Percentiles rank a stretch among this genome's conserved stretches.
Evolutionary conservation across 2,329 filamentous ascomycete genomes (phyloP).

Genomic region (Phialocephala sp.): DNA sequence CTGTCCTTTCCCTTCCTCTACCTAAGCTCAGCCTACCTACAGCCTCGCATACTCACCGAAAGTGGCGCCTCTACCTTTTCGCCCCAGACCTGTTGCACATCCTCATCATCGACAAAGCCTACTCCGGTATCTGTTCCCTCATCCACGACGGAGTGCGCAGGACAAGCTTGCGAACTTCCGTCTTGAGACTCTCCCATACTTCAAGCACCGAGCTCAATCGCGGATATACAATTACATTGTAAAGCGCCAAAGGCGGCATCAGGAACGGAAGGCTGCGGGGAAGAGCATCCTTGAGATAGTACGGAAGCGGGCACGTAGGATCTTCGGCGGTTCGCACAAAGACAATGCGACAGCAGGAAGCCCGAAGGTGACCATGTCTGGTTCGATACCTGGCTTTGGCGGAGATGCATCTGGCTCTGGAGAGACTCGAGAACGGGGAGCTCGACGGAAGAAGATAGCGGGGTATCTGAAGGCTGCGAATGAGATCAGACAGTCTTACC

Average conservation of each 20-base stretch:
- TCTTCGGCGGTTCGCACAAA: slow-evolving; percentile 41
- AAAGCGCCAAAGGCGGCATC: slow-evolving; percentile 62
- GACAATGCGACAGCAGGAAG: slow-evolving; percentile 45
- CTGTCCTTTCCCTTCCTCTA: not conserved
- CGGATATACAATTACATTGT: slow-evolving; percentile 78
- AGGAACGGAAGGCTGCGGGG: slow-evolving; percentile 49
- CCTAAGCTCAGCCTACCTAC: not conserved
- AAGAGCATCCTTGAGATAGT: slow-evolving; percentile 40
- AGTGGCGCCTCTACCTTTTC: slow-evolving; percentile 38
- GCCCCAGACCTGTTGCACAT: slow-evolving; percentile 34
- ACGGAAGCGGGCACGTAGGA: slow-evolving; percentile 38
- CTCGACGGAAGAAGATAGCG: slow-evolving; percentile 79
- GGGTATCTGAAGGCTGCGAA: slow-evolving; percentile 75
- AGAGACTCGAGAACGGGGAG: slow-evolving; percentile 61
- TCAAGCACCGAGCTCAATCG: slow-evolving; percentile 75
- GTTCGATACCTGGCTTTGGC: slow-evolving; percentile 43
- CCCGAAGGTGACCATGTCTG: slow-evolving; percentile 40
- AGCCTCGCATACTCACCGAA: slow-evolving; percentile 27
- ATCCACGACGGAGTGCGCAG: slow-evolving; percentile 66
- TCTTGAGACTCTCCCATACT: slow-evolving; percentile 73
- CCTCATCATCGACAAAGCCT: slow-evolving; percentile 55
- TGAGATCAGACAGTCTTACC: slow-evolving; percentile 71
- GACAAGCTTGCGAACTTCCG: slow-evolving; percentile 71
- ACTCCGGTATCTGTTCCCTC: slow-evolving; percentile 73
- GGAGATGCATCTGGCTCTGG: slow-evolving; percentile 42